These are phyloP conservation scores for Raffaelea albimanens DNA, from an alignment of 2,329 filamentous ascomycete genomes.

Conservation along the genomic window DNA sequence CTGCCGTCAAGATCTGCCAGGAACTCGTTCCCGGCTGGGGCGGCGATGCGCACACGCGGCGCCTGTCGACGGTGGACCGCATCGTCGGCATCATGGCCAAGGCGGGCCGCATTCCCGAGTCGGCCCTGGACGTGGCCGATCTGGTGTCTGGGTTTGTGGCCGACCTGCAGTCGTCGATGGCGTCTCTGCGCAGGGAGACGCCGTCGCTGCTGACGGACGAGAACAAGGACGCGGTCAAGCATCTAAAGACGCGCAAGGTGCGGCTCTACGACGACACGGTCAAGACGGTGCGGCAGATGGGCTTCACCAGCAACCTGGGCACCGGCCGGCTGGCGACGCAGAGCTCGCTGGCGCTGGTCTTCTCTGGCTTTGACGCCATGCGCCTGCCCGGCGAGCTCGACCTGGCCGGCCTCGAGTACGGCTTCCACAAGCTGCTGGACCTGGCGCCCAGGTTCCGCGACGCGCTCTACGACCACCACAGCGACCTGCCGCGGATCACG, in stretches of 20 bases:
- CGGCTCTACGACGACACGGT: conserved; percentile 85
- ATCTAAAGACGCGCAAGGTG: conserved; percentile 83
- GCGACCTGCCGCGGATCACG: conserved; percentile 76
- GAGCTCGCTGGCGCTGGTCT: conserved; percentile 56
- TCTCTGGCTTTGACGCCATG: conserved; percentile 46
- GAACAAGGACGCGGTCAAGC: conserved; percentile 73
- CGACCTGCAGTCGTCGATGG: conserved; percentile 57
- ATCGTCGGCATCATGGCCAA: conserved; percentile 24
- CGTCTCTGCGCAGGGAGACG: conserved; percentile 73
- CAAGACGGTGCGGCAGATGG: conserved; percentile 78
- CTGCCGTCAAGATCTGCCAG: conserved; percentile 22
- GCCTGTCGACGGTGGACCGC: conserved; percentile 57
- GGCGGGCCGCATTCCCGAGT: conserved; percentile 35
- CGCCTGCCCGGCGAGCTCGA: conserved; percentile 19
- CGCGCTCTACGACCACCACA: conserved; percentile 63
- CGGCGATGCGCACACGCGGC: conserved; percentile 33
- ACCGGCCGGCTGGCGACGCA: conserved; percentile 66
- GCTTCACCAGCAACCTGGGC: conserved; percentile 73
- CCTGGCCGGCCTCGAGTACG: conserved; percentile 47
- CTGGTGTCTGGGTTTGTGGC: conserved; percentile 60
- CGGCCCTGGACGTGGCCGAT: conserved; percentile 44
- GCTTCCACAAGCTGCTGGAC: conserved; percentile 73
- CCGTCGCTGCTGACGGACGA: conserved; percentile 75
- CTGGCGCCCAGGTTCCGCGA: conserved; percentile 59
- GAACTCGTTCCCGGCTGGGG: conserved; percentile 27